These are phyloP conservation scores for Immersiella caudata DNA, from an alignment of 495 filamentous ascomycete genomes.

Conservation along the genomic window DNA sequence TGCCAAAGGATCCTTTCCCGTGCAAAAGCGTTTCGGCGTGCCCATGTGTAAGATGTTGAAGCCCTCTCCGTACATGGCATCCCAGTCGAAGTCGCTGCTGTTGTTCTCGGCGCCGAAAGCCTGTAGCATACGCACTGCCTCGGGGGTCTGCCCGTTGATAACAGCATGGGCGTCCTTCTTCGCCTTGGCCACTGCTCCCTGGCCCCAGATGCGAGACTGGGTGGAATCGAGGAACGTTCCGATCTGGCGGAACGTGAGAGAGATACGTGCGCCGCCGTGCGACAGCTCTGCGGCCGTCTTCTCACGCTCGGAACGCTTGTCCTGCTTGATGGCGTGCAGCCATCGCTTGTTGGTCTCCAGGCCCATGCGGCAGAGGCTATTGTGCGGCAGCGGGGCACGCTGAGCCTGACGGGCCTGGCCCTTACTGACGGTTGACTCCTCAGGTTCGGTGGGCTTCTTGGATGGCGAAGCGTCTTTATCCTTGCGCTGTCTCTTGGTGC, in stretches of 20 bases:
- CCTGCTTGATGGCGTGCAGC: conserved; percentile 86
- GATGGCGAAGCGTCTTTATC: conserved; percentile 18
- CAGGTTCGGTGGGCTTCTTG: conserved; percentile 24
- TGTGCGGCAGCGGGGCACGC: conserved; percentile 79
- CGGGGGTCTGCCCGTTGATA: conserved; percentile 65
- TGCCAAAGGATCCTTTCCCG: conserved; percentile 53
- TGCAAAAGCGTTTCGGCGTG: conserved; percentile 54
- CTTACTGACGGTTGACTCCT: conserved; percentile 26
- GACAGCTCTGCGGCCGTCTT: conserved; percentile 72
- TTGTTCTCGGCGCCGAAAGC: conserved; percentile 90
- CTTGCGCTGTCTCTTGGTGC: conserved; percentile 68
- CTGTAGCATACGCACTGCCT: conserved; percentile 69
- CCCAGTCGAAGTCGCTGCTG: conserved; percentile 73
- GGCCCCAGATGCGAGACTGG: conserved; percentile 79
- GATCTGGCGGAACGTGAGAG: conserved; percentile 89
- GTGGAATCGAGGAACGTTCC: conserved; percentile 75
- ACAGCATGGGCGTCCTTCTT: conserved; percentile 60
- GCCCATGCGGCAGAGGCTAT: conserved; percentile 83
- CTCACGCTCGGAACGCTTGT: conserved; percentile 69
- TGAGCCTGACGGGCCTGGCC: conserved; percentile 44
- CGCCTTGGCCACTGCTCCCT: conserved; percentile 76
- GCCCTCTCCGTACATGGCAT: conserved; percentile 72
- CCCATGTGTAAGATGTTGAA: conserved; percentile 84
- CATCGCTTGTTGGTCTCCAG: conserved; percentile 79
- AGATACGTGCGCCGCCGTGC: conserved; percentile 77